These are phyloP conservation scores for Pisolithus thermaeus DNA, from an alignment of 1,284 basidiomycete genomes.

Conservation along the genomic window DNA sequence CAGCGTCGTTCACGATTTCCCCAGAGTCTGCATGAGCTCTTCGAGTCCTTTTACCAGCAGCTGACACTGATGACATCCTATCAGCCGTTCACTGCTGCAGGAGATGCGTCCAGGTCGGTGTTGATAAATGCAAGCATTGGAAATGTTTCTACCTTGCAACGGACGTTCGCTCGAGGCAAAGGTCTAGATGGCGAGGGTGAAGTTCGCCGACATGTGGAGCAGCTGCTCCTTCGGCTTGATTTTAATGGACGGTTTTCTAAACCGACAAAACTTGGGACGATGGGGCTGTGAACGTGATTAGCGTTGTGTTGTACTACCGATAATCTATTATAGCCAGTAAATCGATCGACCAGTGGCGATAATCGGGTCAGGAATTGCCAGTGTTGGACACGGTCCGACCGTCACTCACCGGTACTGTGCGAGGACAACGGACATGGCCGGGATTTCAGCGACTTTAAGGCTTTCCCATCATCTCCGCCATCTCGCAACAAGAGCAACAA, in stretches of 20 bases:
- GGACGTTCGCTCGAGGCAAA: slow-evolving; percentile 42
- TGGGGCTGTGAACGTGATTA: not conserved
- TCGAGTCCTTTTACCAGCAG: slow-evolving; percentile 75
- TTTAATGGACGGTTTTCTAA: slow-evolving; percentile 78
- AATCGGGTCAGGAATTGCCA: not conserved
- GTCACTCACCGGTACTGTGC: not conserved
- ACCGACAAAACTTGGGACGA: slow-evolving; percentile 18
- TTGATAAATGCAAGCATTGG: slow-evolving; percentile 55
- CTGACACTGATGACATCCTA: slow-evolving; percentile 68
- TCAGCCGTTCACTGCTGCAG: slow-evolving; percentile 51
- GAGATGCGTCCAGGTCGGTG: slow-evolving; percentile 65
- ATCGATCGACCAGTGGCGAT: slow-evolving; percentile 2
- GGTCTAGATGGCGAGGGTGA: slow-evolving; percentile 53
- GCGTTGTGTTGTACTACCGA: not conserved
- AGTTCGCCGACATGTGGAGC: slow-evolving; percentile 74
- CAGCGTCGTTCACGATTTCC: slow-evolving; percentile 3
- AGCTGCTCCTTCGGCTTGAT: slow-evolving; percentile 76
- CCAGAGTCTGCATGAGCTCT: slow-evolving; percentile 54
- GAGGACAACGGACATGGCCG: slow-evolving; percentile 24
- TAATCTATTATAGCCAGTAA: not conserved
- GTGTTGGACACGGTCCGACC: no score
- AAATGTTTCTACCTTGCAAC: slow-evolving; percentile 50
- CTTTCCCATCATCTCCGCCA: slow-evolving; percentile 56
- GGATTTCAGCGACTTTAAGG: slow-evolving; percentile 34
- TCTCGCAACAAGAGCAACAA: slow-evolving; percentile 39